These are phyloP conservation scores for Funneliformis caledonium DNA, from an alignment of 371 early-diverging fungal species.

Conservation along the genomic window DNA sequence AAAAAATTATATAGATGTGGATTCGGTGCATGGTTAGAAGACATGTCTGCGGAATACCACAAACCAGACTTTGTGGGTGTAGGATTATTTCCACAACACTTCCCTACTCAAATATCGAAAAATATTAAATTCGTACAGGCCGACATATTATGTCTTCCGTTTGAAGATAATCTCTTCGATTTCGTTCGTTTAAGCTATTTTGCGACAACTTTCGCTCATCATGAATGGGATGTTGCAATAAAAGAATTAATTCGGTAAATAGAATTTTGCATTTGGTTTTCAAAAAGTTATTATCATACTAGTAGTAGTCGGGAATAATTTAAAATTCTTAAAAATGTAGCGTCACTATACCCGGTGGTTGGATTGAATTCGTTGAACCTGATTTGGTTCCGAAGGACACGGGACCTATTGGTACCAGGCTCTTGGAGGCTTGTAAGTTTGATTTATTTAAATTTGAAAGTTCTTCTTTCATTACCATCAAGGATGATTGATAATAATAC, in stretches of 20 bases:
- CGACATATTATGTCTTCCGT: slow-evolving; percentile 56
- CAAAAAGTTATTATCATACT: neutral
- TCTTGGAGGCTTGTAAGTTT: neutral
- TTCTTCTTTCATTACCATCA: neutral
- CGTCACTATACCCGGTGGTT: neutral
- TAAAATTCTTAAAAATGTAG: neutral
- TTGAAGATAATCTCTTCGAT: slow-evolving; percentile 57
- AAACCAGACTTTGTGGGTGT: slow-evolving; percentile 59
- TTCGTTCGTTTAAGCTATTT: slow-evolving; percentile 45
- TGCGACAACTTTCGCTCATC: neutral
- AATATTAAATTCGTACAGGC: slow-evolving; percentile 45
- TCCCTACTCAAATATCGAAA: neutral
- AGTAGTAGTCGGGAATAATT: no score
- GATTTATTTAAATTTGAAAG: neutral
- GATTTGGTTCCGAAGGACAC: neutral
- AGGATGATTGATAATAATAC: no score
- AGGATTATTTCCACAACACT: slow-evolving; percentile 50
- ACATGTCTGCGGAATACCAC: slow-evolving; percentile 64
- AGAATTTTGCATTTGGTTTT: neutral
- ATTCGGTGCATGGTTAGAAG: slow-evolving; percentile 41
- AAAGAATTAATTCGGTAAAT: neutral
- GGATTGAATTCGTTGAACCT: slow-evolving; percentile 24
- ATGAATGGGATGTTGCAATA: neutral
- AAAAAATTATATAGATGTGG: slow-evolving; percentile 6
- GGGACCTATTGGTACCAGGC: neutral